Evolutionary conservation across 805 yeast genomes (phyloP).

Genomic region (Ogataea saltuana): DNA sequence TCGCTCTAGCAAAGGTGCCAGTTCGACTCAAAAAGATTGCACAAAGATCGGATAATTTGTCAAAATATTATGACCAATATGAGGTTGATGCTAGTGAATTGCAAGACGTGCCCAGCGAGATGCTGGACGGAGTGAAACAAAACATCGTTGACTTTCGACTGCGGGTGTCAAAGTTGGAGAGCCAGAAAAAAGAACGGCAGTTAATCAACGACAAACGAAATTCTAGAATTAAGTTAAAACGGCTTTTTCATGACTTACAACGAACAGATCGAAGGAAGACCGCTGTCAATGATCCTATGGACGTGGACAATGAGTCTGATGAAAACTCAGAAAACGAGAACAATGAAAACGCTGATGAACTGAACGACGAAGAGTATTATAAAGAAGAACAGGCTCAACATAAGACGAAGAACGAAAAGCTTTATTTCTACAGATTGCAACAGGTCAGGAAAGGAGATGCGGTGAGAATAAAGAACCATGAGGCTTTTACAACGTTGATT

Average conservation of each 20-base stretch:
- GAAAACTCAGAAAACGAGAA: constrained; percentile 31
- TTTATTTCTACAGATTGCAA: constrained; percentile 15
- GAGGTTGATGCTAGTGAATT: constrained; percentile 58
- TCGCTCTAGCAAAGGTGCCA: constrained; percentile 3
- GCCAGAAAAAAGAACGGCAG: constrained; percentile 50
- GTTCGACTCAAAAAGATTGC: not conserved
- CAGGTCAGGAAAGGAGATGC: constrained; percentile 28
- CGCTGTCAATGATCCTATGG: constrained; percentile 26
- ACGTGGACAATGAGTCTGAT: constrained; percentile 34
- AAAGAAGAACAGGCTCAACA: constrained; percentile 24
- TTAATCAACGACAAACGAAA: constrained; percentile 48
- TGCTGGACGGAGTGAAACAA: constrained; percentile 51
- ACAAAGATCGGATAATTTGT: constrained; percentile 16
- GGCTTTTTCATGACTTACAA: constrained; percentile 37
- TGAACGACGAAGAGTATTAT: constrained; percentile 27
- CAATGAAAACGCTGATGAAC: constrained; percentile 24
- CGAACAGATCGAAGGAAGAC: constrained; percentile 19
- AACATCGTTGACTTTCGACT: constrained; percentile 59
- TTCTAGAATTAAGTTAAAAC: constrained; percentile 48
- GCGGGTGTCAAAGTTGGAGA: constrained; percentile 53
- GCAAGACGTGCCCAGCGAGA: constrained; percentile 54
- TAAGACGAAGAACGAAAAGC: constrained; percentile 21
- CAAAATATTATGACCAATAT: constrained; percentile 34
- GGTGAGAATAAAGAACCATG: constrained; percentile 33
- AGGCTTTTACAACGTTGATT: constrained; percentile 36